Base-by-base conservation (phyloP, 78 protist species). In the Dictyostelium brefeldianum region DNA sequence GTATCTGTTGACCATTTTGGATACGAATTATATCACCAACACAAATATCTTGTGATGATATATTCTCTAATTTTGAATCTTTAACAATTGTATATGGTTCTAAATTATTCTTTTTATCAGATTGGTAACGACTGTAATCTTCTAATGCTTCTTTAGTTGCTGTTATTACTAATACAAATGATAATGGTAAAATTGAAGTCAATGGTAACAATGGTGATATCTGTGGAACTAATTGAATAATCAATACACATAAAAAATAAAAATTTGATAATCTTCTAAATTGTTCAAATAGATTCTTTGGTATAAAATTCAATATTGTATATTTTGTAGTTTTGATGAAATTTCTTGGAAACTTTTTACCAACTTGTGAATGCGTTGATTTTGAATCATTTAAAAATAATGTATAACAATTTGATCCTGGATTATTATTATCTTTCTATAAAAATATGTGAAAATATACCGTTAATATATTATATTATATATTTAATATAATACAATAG, bases 171-270 rank as follows among this genome's bases (percentile, higher is more conserved):
- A 97, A 78, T 50, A 97, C 97, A 53, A 96, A 89, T 20, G 90
- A 83, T 46, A 96, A 75, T 25, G 98, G 97, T 18, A 97, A 46
- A 47, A 96, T 89, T 25, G 97, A 56, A 4, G 97, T 97, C 80
- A 87, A 46, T 27, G 98, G 97, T 17, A 69, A 20, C 25, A 97
- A 29, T 43, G 97, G 96, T 11, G 98, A 97, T 4, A 95, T 75
- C 29, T 57, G 85, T 41, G 97, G 96, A 8, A 95, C 79, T 11
- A 89, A 65, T 69, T 91, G 96, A 43, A 96, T 80, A 50, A 94
- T 51, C n/a, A 91, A 89, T 14, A 97, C 96, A 47, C 97, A 75
- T 12, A 97, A 75, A 64, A 97, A 97, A 78, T 97, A 97, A 47
- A 96, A 87, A 74, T 91, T 91, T 51, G 95, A 83, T 46, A 91